Conservation (phyloP, 2,329 filamentous ascomycete species). For the Coniella vitis region DNA sequence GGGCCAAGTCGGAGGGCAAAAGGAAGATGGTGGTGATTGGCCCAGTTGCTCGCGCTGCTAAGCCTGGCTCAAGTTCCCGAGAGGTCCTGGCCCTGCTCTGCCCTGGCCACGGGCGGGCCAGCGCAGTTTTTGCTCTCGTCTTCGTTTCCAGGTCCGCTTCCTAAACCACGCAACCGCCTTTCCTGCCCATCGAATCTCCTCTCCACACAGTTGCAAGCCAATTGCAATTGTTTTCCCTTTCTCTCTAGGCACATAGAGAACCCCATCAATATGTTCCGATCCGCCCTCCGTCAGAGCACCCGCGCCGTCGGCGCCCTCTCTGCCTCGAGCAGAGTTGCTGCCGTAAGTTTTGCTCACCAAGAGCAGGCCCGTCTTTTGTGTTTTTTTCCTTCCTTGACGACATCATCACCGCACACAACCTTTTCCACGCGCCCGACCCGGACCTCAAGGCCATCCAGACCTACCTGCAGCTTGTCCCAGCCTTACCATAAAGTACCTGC, state of each 20-base stretch:
- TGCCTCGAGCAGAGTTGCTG: conserved; percentile 83
- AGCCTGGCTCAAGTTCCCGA: background rate
- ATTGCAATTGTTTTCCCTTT: conserved; percentile 55
- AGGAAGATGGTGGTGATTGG: background rate
- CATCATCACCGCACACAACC: conserved; percentile 8
- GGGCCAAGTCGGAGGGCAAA: conserved; percentile 1
- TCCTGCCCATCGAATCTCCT: conserved; percentile 47
- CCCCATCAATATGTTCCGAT: conserved; percentile 82
- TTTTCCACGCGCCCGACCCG: conserved; percentile 29
- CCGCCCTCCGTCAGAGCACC: conserved; percentile 94
- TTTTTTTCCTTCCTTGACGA: conserved; percentile 7
- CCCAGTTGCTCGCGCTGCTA: background rate
- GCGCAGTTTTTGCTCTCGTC: conserved; percentile 17
- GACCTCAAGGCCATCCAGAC: conserved; percentile 40
- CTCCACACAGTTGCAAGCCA: conserved; percentile 54
- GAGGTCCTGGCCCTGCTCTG: background rate
- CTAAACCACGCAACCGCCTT: conserved; percentile 26
- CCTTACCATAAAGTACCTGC: conserved; percentile 23
- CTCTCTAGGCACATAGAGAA: conserved; percentile 43
- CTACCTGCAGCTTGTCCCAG: conserved; percentile 30
- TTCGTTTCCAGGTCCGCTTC: conserved; percentile 16
- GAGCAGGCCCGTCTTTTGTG: conserved; percentile 16
- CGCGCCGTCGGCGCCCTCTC: conserved; percentile 91
- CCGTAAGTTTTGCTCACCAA: conserved; percentile 63
- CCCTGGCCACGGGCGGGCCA: background rate